phyloP scores from a whole-genome alignment of 441 rosid genomes.

The Gossypium gossypioides region DNA sequence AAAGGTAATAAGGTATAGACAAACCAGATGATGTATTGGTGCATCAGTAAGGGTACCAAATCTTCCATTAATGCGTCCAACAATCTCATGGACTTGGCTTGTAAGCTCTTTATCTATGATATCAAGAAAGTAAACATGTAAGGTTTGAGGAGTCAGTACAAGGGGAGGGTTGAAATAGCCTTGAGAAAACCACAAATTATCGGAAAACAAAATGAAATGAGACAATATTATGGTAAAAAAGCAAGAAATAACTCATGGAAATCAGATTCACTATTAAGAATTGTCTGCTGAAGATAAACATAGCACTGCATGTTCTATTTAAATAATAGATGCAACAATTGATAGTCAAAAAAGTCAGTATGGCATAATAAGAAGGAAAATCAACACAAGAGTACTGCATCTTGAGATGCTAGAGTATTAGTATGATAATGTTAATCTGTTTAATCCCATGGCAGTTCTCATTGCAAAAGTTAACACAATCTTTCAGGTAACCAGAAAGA shows the following conservation, averaged over 20 bases:
- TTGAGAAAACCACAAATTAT: too few species aligned
- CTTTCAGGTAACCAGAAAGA: background rate
- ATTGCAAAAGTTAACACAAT: background rate
- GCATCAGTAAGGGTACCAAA: conserved; percentile 63
- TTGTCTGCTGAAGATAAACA: background rate
- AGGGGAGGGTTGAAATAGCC: background rate
- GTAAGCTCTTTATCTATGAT: conserved; percentile 56
- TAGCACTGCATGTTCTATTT: background rate
- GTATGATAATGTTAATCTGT: too few species aligned
- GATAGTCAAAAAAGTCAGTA: too few species aligned
- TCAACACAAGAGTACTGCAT: too few species aligned
- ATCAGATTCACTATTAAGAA: too few species aligned
- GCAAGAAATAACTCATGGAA: too few species aligned
- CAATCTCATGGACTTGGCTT: conserved; percentile 75
- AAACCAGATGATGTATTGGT: conserved; percentile 70
- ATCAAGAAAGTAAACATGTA: background rate
- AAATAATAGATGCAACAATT: too few species aligned
- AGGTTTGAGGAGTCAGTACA: background rate
- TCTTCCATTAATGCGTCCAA: conserved; percentile 70
- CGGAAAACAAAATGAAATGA: too few species aligned
- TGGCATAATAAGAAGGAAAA: too few species aligned
- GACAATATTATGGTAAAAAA: too few species aligned
- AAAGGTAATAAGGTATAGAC: conserved; percentile 13
- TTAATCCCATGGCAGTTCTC: too few species aligned
- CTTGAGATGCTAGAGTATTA: too few species aligned